Conservation (phyloP, 306 rosid species). For the Myrica gale region DNA sequence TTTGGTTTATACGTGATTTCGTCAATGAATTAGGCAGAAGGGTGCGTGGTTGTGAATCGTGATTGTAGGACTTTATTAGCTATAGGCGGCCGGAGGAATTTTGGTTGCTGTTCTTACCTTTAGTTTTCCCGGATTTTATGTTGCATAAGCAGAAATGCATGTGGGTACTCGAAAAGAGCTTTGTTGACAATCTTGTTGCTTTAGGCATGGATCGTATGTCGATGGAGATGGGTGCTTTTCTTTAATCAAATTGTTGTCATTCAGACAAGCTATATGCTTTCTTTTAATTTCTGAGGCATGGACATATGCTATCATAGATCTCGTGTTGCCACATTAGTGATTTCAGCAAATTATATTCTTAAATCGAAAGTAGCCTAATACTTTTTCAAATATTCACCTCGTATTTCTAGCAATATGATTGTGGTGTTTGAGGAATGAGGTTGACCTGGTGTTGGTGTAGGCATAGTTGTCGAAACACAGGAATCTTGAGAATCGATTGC, state of each 20-base stretch:
- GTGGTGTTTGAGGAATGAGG: constrained; percentile 1
- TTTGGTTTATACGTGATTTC: constrained; percentile 20
- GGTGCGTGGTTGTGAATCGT: background rate
- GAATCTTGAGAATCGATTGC: background rate
- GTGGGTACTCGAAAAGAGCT: constrained; percentile 3
- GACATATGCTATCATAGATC: constrained; percentile 3
- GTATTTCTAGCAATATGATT: background rate
- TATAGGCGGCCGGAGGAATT: constrained; percentile 1
- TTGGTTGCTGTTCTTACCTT: constrained; percentile 14
- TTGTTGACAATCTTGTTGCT: constrained; percentile 15
- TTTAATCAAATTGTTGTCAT: constrained; percentile 1
- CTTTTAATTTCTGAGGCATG: background rate
- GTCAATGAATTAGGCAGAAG: constrained; percentile 18
- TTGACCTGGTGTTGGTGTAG: background rate
- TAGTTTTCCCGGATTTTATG: constrained; percentile 2
- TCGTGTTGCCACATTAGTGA: background rate
- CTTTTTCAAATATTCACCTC: background rate
- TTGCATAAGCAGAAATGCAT: constrained; percentile 17
- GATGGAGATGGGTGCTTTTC: constrained; percentile 17
- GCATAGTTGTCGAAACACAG: background rate
- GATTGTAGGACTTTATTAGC: constrained; percentile 7
- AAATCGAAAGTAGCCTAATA: background rate
- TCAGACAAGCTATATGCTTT: constrained; percentile 9
- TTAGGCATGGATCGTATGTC: constrained; percentile 28
- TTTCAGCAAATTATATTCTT: background rate